Evolutionary conservation across 805 yeast species (phyloP).

Genomic region (Scheffersomyces stipitis): DNA sequence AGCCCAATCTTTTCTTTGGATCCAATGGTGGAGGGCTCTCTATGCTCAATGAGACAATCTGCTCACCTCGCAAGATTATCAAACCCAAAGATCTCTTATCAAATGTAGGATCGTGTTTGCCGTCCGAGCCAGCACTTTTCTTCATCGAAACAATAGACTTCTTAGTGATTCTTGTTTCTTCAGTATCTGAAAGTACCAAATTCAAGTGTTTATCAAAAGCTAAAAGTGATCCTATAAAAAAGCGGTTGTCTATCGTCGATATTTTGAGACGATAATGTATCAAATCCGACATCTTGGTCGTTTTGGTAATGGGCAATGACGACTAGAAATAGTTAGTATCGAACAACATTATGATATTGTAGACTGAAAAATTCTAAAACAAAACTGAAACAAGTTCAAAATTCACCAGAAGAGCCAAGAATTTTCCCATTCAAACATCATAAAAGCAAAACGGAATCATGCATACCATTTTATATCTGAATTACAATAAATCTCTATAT

Average conservation of each 20-base stretch:
- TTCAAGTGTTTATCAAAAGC: conserved; percentile 92
- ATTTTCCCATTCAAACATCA: no score
- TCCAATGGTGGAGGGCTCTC: conserved; percentile 60
- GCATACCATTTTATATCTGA: no score
- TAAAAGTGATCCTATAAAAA: conserved; percentile 73
- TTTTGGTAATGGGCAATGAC: conserved; percentile 25
- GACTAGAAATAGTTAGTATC: not conserved
- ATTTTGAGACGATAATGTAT: conserved; percentile 73
- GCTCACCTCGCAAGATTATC: conserved; percentile 84
- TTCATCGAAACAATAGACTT: conserved; percentile 46
- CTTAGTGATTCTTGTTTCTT: conserved; percentile 76
- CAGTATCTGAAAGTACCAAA: conserved; percentile 77
- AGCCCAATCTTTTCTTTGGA: conserved; percentile 31
- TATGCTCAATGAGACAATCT: conserved; percentile 67
- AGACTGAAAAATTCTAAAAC: conserved; percentile 6
- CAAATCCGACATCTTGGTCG: conserved; percentile 59
- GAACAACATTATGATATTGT: conserved; percentile 1
- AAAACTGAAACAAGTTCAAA: conserved; percentile 5
- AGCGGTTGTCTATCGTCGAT: conserved; percentile 73
- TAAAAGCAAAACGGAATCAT: no score
- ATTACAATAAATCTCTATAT: no score
- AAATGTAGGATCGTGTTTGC: conserved; percentile 42
- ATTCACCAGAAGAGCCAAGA: no score
- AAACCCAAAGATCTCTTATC: conserved; percentile 80
- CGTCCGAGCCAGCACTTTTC: conserved; percentile 16